Evolutionary conservation across 129 eudicot genomes (phyloP).

Genomic region (Tanacetum coccineum): DNA sequence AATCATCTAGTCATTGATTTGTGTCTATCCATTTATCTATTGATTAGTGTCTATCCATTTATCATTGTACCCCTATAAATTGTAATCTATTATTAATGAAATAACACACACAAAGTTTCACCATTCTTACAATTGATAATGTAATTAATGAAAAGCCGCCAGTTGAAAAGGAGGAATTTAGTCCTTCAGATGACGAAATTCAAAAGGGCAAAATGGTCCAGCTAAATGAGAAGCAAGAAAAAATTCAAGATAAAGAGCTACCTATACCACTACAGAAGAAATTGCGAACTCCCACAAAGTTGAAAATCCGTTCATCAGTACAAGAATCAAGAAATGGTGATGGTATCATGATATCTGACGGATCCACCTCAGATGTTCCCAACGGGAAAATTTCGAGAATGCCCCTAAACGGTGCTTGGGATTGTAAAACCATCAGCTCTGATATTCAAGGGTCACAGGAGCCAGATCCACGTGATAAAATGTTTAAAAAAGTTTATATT

Average conservation of each 20-base stretch:
- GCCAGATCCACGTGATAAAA: conserved; percentile 50
- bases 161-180: conserved; percentile 20
- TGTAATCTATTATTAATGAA: no score
- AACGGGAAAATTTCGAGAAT: conserved; percentile 19
- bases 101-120: no score
- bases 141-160: conserved; percentile 24
- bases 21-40: no score
- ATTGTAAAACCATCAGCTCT: conserved; percentile 27
- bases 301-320: conserved; percentile 22
- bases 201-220: conserved; percentile 33
- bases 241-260: conserved; percentile 30
- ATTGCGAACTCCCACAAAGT: conserved; percentile 35
- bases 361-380: conserved; percentile 32
- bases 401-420: conserved; percentile 28
- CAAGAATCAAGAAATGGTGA: conserved; percentile 35
- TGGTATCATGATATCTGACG: conserved; percentile 23
- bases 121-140: no score
- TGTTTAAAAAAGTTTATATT: conserved; percentile 76
- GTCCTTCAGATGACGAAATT: conserved; percentile 29
- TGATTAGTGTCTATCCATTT: no score
- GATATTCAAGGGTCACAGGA: conserved; percentile 35
- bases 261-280: conserved; percentile 32
- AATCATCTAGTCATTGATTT: no score
- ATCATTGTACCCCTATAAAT: no score
- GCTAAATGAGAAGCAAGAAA: conserved; percentile 19